Conservation (phyloP, 305 asterid species). For the Plantago lanceolata region DNA sequence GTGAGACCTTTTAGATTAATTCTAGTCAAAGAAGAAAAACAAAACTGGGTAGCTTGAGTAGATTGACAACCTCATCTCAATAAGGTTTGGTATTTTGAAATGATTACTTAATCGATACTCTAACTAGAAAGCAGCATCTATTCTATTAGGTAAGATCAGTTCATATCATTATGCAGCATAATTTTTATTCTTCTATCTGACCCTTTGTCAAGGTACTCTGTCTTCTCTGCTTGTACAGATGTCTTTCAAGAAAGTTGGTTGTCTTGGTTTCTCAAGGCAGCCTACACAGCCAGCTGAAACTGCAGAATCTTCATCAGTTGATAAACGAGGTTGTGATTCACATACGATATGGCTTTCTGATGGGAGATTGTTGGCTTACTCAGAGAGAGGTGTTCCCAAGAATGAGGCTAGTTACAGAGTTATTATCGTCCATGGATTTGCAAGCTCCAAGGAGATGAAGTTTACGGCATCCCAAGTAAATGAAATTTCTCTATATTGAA, state of each 20-base stretch:
- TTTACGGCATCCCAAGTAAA: slow-evolving; percentile 72
- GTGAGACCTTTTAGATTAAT: not conserved
- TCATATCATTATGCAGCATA: not conserved
- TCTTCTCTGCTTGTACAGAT: slow-evolving; percentile 31
- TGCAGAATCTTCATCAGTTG: slow-evolving; percentile 33
- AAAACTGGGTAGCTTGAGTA: not conserved
- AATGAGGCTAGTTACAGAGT: slow-evolving; percentile 50
- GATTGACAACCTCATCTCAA: not conserved
- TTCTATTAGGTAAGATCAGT: not conserved
- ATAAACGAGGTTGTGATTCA: slow-evolving; percentile 23
- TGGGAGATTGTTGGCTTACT: slow-evolving; percentile 80
- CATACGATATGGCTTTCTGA: slow-evolving; percentile 60
- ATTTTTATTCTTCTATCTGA: not conserved
- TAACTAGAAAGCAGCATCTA: not conserved
- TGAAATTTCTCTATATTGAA: not conserved
- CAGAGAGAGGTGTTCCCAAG: slow-evolving; percentile 80
- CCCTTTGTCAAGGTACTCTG: not conserved
- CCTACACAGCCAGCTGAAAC: slow-evolving; percentile 34
- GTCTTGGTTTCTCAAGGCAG: slow-evolving; percentile 59
- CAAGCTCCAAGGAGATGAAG: slow-evolving; percentile 80
- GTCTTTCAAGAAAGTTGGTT: slow-evolving; percentile 70
- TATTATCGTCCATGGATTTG: slow-evolving; percentile 85
- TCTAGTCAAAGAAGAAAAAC: not conserved
- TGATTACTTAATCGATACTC: not conserved
- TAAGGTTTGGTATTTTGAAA: not conserved